A percentile compares a stretch with the other conserved stretches of the same genome.
These are phyloP conservation scores for Suillus spraguei DNA, from an alignment of 768 basidiomycete genomes.

Conservation along the genomic window DNA sequence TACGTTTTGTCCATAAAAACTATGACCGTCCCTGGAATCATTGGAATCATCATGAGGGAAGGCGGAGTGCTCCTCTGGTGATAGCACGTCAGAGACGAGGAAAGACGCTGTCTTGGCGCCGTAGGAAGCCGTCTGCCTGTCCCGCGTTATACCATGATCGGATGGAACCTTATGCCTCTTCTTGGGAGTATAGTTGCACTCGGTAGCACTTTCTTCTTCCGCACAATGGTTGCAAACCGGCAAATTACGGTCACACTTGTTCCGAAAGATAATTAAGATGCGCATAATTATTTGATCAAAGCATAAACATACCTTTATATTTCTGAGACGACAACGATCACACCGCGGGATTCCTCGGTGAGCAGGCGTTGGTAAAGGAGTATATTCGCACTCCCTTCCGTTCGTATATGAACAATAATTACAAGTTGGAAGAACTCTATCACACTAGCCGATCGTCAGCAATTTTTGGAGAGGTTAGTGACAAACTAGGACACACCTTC, in stretches of 20 bases:
- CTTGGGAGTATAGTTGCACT: slow-evolving; percentile 76
- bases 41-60: slow-evolving; percentile 19
- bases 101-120: slow-evolving; percentile 51
- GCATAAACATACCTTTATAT: slow-evolving; percentile 56
- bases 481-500: slow-evolving; percentile 49
- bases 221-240: slow-evolving; percentile 71
- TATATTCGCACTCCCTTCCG: slow-evolving; percentile 70
- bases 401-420: slow-evolving; percentile 72
- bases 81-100: slow-evolving; percentile 43
- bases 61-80: slow-evolving; percentile 33
- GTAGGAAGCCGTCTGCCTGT: slow-evolving; percentile 42
- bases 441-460: slow-evolving; percentile 49
- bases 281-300: background rate
- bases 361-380: slow-evolving; percentile 73
- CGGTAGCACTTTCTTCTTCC: slow-evolving; percentile 48
- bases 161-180: slow-evolving; percentile 58
- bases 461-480: slow-evolving; percentile 14
- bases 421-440: slow-evolving; percentile 68
- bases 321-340: slow-evolving; percentile 67
- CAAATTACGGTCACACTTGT: slow-evolving; percentile 70
- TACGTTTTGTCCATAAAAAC: slow-evolving; percentile 52
- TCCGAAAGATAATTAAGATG: slow-evolving; percentile 11
- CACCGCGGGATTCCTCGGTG: slow-evolving; percentile 76
- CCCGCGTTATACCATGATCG: slow-evolving; percentile 40
- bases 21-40: slow-evolving; percentile 37